A percentile compares a stretch with the other conserved stretches of the same genome.
Conservation (phyloP, 805 yeast genomes). For the Soucietia sequanensis region DNA sequence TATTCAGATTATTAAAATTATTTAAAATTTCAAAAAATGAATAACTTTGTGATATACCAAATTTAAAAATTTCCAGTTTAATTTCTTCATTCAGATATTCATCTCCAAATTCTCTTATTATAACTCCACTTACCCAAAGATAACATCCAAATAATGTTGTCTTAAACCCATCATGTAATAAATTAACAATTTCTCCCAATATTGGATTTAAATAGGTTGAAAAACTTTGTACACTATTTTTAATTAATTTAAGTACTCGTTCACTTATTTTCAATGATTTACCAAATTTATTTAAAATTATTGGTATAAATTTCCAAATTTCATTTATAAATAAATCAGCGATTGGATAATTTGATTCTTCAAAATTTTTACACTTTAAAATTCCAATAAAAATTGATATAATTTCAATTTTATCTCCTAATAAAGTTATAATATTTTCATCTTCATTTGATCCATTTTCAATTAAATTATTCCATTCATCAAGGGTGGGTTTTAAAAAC, state of each 20-base stretch:
- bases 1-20: conserved; percentile 9
- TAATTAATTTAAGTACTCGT: conserved; percentile 65
- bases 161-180: conserved; percentile 69
- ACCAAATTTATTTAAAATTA: conserved; percentile 55
- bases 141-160: conserved; percentile 75
- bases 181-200: conserved; percentile 61
- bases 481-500: conserved; percentile 67
- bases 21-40: conserved; percentile 52
- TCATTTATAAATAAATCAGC: conserved; percentile 51
- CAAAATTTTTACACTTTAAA: conserved; percentile 47
- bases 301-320: conserved; percentile 57
- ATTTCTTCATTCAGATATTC: conserved; percentile 46
- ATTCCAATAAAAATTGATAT: conserved; percentile 59
- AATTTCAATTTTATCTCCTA: conserved; percentile 74
- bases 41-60: conserved; percentile 64
- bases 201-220: conserved; percentile 56
- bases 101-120: conserved; percentile 72
- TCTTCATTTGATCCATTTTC: conserved; percentile 22
- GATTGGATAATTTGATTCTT: conserved; percentile 44
- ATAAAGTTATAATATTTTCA: conserved; percentile 39
- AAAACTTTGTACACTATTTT: conserved; percentile 63
- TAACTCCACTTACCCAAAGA: conserved; percentile 84
- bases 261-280: conserved; percentile 66
- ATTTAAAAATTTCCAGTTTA: conserved; percentile 66
- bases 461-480: conserved; percentile 34